Evolutionary conservation across 176 grass and related monocot species (phyloP).

Genomic region (Carex cristatella): DNA sequence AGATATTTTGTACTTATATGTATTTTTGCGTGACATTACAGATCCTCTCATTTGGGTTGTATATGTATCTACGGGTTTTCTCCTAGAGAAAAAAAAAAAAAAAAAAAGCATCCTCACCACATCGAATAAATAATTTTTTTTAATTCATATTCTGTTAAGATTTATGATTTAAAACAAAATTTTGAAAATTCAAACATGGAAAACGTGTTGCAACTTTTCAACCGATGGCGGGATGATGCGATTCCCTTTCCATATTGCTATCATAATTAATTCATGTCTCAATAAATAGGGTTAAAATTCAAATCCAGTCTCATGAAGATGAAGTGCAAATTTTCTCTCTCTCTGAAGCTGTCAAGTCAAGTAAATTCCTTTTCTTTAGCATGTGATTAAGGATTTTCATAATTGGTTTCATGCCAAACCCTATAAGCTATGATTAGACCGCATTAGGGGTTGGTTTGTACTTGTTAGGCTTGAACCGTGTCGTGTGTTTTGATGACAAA

Average conservation of each 20-base stretch:
- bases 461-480: background rate
- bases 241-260: background rate
- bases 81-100: no score
- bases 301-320: background rate
- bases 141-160: background rate
- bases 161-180: no score
- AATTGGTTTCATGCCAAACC: slow-evolving; percentile 2
- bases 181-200: no score
- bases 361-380: background rate
- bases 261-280: no score
- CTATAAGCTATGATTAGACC: background rate
- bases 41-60: background rate
- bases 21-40: no score
- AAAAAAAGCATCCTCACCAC: background rate
- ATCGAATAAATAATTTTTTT: background rate
- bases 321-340: background rate
- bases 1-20: no score
- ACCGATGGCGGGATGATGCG: background rate
- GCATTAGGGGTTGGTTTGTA: background rate
- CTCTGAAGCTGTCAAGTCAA: background rate
- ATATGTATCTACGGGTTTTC: background rate
- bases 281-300: background rate
- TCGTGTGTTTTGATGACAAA: background rate
- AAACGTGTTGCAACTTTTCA: no score
- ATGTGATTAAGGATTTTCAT: background rate